Percentiles rank a stretch among this genome's conserved stretches.
These are phyloP conservation scores for Phytopythium montanum DNA, from an alignment of 352 stramenopile genomes.

Conservation along the genomic window DNA sequence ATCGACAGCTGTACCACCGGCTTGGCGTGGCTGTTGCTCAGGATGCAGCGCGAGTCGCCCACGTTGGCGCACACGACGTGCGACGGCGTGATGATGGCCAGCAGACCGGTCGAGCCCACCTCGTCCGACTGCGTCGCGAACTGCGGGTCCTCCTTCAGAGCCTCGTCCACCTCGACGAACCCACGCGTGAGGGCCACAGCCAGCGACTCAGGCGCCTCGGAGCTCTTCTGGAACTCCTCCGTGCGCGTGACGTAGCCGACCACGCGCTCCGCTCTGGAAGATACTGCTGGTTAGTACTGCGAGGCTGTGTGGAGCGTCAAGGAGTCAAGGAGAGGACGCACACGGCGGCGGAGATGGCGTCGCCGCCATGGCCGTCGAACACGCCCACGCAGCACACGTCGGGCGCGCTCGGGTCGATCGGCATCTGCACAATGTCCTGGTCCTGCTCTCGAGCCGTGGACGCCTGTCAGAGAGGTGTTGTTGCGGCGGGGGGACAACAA, in stretches of 20 bases:
- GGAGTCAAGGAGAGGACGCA: constrained; percentile 19
- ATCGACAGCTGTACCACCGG: constrained; percentile 80
- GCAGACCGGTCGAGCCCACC: constrained; percentile 76
- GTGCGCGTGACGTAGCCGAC: constrained; percentile 55
- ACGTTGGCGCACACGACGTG: constrained; percentile 84
- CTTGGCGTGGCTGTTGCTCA: constrained; percentile 69
- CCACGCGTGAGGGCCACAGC: constrained; percentile 69
- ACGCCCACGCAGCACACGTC: constrained; percentile 71
- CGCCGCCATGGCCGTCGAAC: constrained; percentile 82
- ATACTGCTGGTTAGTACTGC: neutral
- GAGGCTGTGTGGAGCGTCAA: neutral
- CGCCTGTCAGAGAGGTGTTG: neutral
- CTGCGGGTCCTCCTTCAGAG: constrained; percentile 67
- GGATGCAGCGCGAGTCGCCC: constrained; percentile 80
- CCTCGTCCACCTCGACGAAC: constrained; percentile 72
- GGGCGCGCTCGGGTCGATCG: constrained; percentile 49
- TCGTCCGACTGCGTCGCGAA: constrained; percentile 64
- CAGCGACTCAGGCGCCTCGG: constrained; percentile 66
- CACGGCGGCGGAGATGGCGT: constrained; percentile 63
- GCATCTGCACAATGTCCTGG: constrained; percentile 67
- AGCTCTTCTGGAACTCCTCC: constrained; percentile 71
- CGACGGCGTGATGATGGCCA: constrained; percentile 78
- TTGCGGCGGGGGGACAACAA: too few relatives aligned
- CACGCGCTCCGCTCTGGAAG: constrained; percentile 63
- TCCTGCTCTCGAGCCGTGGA: constrained; percentile 26